Percentiles rank a stretch among this genome's conserved stretches.
Conservation (phyloP, 306 rosid species). For the Rosa persica region DNA sequence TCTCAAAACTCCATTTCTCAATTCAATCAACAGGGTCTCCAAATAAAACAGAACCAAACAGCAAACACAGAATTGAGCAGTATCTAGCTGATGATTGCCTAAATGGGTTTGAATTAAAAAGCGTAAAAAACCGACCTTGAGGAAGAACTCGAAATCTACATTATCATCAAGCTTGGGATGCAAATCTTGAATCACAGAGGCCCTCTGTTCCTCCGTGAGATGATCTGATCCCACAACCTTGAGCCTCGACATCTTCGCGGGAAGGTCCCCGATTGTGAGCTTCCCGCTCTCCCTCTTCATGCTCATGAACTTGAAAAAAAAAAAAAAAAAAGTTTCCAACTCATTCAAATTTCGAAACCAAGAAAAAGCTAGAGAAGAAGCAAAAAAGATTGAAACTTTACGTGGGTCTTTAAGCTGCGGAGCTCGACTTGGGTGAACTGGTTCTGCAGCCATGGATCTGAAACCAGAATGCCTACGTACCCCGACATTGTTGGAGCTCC, state of each 20-base stretch:
- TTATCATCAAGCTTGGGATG: conserved; percentile 67
- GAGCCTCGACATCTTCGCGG: conserved; percentile 81
- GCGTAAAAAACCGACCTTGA: conserved; percentile 51
- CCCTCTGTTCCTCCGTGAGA: conserved; percentile 85
- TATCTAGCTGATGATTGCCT: background rate
- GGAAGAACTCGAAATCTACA: conserved; percentile 88
- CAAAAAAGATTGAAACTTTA: conserved; percentile 25
- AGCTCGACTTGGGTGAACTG: conserved; percentile 99
- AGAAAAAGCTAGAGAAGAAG: background rate
- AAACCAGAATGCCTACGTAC: conserved; percentile 91
- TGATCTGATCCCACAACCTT: conserved; percentile 79
- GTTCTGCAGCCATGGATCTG: conserved; percentile 97
- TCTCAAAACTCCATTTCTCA: background rate
- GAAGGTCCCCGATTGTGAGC: conserved; percentile 71
- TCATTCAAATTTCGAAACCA: background rate
- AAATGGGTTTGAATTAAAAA: background rate
- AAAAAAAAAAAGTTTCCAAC: background rate
- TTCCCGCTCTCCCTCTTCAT: conserved; percentile 83
- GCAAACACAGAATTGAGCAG: background rate
- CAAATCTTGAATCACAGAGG: conserved; percentile 67
- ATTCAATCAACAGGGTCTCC: background rate
- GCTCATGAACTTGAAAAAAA: conserved; percentile 59
- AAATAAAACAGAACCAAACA: background rate
- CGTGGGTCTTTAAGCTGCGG: conserved; percentile 80
- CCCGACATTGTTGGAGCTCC: conserved; percentile 51